Conservation (phyloP, 108 stramenopile genomes). For the Cylindrotheca closterium region DNA sequence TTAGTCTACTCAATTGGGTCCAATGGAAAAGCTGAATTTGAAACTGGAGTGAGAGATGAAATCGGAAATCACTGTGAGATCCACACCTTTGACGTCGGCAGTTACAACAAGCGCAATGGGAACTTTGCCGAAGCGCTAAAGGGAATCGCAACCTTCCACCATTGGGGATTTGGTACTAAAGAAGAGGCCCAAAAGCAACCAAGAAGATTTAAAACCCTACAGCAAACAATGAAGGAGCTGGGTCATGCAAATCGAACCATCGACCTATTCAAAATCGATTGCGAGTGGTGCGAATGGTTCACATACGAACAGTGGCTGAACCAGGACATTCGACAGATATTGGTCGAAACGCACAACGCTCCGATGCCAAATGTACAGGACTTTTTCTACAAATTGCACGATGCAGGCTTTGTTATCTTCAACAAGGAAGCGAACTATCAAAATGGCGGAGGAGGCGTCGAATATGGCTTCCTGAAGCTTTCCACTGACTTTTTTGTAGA, state of each 20-base stretch:
- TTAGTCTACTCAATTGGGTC: slow-evolving; percentile 52
- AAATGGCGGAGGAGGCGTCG: slow-evolving; percentile 43
- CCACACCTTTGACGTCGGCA: slow-evolving; percentile 46
- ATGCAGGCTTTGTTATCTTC: slow-evolving; percentile 32
- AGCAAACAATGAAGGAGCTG: slow-evolving; percentile 37
- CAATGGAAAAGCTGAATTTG: slow-evolving; percentile 55
- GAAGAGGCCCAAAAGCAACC: slow-evolving; percentile 1
- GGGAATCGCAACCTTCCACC: slow-evolving; percentile 26
- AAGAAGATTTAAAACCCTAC: slow-evolving; percentile 11
- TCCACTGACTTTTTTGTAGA: slow-evolving; percentile 7
- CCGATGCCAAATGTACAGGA: slow-evolving; percentile 14
- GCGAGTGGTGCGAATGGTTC: slow-evolving; percentile 60
- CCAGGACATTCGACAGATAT: slow-evolving; percentile 34
- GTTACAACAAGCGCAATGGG: slow-evolving; percentile 23
- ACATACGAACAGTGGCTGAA: slow-evolving; percentile 34
- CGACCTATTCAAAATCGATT: slow-evolving; percentile 71
- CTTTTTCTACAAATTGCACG: slow-evolving; percentile 35
- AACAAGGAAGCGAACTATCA: slow-evolving; percentile 37
- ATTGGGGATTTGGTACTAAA: slow-evolving; percentile 45
- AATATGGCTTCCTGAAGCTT: slow-evolving; percentile 47
- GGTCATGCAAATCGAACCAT: slow-evolving; percentile 52
- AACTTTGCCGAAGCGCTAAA: slow-evolving; percentile 1
- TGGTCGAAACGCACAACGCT: slow-evolving; percentile 48
- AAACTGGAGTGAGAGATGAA: slow-evolving; percentile 43
- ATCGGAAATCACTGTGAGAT: slow-evolving; percentile 44